Evolutionary conservation across 306 rosid genomes (phyloP).

Genomic region (Vicia faba): DNA sequence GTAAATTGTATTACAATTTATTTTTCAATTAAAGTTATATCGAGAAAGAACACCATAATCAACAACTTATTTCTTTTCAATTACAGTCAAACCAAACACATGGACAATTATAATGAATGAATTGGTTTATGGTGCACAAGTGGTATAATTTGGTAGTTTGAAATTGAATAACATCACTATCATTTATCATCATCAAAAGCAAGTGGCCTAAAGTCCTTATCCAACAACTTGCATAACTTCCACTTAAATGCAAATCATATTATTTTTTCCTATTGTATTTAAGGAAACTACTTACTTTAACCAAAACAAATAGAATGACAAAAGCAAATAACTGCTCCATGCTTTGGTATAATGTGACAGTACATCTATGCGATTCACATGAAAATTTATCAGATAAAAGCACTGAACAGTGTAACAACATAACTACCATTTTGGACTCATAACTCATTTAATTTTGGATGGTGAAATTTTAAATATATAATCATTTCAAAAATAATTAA

Average conservation of each 20-base stretch:
- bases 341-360: background rate
- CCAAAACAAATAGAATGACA: conserved; percentile 23
- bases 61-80: background rate
- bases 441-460: conserved; percentile 15
- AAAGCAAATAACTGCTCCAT: background rate
- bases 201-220: conserved; percentile 37
- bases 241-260: conserved; percentile 6
- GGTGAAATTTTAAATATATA: background rate
- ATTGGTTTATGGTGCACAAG: conserved; percentile 21
- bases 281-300: conserved; percentile 2
- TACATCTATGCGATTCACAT: conserved; percentile 16
- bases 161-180: conserved; percentile 21
- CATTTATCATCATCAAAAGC: conserved; percentile 28
- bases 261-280: background rate
- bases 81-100: background rate
- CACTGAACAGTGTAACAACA: background rate
- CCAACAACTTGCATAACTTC: conserved; percentile 39
- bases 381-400: conserved; percentile 11
- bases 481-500: background rate
- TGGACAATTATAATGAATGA: too few relatives aligned
- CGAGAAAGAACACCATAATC: background rate
- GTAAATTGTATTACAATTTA: background rate
- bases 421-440: background rate
- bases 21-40: conserved; percentile 10
- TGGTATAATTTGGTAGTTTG: conserved; percentile 30